Evolutionary conservation across 257 asterid genomes (phyloP).

Genomic region (Cynanchum wilfordii): DNA sequence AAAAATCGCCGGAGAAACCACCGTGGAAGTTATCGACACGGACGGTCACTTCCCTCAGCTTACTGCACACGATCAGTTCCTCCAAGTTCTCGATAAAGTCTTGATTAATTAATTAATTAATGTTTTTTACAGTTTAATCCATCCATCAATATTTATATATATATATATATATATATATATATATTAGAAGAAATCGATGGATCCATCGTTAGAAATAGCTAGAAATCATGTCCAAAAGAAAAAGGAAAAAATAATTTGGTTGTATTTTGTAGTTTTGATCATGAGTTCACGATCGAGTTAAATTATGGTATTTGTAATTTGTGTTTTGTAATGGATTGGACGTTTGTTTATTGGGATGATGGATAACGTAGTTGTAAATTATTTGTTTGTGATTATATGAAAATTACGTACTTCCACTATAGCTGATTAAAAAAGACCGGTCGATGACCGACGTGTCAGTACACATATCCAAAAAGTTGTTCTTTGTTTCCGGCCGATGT

Average conservation of each 20-base stretch:
- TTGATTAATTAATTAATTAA: constrained; percentile 9
- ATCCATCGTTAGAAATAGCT: too few species aligned
- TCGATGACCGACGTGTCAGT: neutral
- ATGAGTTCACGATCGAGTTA: too few species aligned
- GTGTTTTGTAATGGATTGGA: constrained; percentile 6
- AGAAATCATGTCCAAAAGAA: neutral
- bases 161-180: too few species aligned
- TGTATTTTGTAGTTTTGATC: neutral
- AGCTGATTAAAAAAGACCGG: too few species aligned
- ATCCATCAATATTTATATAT: too few species aligned
- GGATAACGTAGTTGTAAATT: constrained; percentile 10
- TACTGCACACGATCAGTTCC: constrained; percentile 47
- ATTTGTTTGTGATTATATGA: neutral
- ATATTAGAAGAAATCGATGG: too few species aligned
- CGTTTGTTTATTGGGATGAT: neutral
- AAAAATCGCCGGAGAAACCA: constrained; percentile 39
- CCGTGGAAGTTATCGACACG: constrained; percentile 43
- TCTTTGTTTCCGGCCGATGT: constrained; percentile 9
- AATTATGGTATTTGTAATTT: neutral
- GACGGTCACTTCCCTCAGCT: constrained; percentile 84
- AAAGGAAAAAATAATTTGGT: neutral
- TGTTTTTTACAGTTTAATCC: neutral
- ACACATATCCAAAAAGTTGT: constrained; percentile 6
- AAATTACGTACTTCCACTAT: neutral
- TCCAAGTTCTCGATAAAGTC: constrained; percentile 38